These are phyloP conservation scores for Aspergillus sp. DNA, from an alignment of 2,329 filamentous ascomycete species.

Conservation along the genomic window DNA sequence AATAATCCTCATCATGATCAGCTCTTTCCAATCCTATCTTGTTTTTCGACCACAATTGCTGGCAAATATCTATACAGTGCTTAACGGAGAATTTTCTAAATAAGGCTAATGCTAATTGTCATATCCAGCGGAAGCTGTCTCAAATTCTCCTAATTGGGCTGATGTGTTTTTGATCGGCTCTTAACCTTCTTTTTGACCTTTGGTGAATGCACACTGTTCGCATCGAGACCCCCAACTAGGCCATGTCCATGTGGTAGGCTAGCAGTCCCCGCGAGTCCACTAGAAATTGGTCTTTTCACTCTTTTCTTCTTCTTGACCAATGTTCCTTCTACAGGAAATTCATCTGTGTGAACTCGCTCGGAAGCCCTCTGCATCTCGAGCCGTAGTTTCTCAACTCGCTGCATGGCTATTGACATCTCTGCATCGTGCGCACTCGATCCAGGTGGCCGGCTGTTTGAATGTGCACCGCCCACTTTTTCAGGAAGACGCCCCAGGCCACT, in stretches of 20 bases:
- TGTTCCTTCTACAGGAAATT: constrained; percentile 46
- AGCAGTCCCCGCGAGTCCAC: constrained; percentile 1
- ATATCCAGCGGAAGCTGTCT: not conserved
- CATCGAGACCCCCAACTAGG: not conserved
- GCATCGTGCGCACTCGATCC: constrained; percentile 72
- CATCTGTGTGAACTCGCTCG: constrained; percentile 51
- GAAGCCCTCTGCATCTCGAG: constrained; percentile 71
- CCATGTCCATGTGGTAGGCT: constrained; percentile 1
- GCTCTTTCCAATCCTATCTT: too few species aligned
- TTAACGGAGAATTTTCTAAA: not conserved
- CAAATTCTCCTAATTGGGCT: not conserved
- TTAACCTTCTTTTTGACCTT: not conserved
- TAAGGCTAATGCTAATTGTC: too few species aligned
- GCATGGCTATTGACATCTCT: constrained; percentile 85
- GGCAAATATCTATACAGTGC: not conserved
- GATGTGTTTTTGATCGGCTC: not conserved
- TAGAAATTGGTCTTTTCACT: constrained; percentile 25
- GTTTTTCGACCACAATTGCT: too few species aligned
- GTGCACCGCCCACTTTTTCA: constrained; percentile 52
- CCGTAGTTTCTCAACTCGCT: constrained; percentile 80
- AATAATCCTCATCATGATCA: too few species aligned
- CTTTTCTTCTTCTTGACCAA: constrained; percentile 60
- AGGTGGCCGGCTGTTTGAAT: constrained; percentile 46
- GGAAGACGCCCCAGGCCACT: constrained; percentile 73
- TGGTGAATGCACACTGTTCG: not conserved